These are phyloP conservation scores for Penicillium angulare DNA, from an alignment of 495 filamentous ascomycete genomes.

Conservation along the genomic window DNA sequence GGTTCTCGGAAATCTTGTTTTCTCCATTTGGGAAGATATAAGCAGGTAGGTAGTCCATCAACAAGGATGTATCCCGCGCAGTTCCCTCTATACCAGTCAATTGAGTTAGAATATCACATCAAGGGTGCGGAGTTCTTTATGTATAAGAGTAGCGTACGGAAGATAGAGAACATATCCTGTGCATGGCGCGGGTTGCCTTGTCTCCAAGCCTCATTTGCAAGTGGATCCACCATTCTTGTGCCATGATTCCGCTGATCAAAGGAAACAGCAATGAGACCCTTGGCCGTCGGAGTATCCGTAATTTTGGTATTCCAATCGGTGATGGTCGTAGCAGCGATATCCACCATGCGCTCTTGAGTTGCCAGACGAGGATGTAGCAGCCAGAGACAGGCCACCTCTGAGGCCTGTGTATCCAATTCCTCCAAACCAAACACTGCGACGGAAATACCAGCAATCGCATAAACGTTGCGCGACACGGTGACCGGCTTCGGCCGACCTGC, in stretches of 20 bases:
- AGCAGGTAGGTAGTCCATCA: slow-evolving; percentile 72
- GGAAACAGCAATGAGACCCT: slow-evolving; percentile 70
- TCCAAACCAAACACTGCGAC: slow-evolving; percentile 75
- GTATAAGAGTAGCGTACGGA: slow-evolving; percentile 39
- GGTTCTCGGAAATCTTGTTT: slow-evolving; percentile 60
- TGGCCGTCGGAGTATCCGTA: slow-evolving; percentile 20
- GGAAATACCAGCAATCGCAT: slow-evolving; percentile 72
- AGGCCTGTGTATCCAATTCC: slow-evolving; percentile 55
- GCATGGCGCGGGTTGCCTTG: slow-evolving; percentile 80
- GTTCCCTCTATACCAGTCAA: slow-evolving; percentile 59
- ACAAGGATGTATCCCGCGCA: slow-evolving; percentile 65
- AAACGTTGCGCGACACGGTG: slow-evolving; percentile 56
- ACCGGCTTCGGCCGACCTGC: slow-evolving; percentile 26
- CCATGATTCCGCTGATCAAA: slow-evolving; percentile 95
- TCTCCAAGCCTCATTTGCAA: slow-evolving; percentile 72
- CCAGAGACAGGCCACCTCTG: slow-evolving; percentile 73
- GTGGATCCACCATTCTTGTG: slow-evolving; percentile 54
- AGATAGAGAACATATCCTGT: slow-evolving; percentile 78
- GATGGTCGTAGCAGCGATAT: slow-evolving; percentile 54
- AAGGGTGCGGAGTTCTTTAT: background rate
- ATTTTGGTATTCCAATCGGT: slow-evolving; percentile 54
- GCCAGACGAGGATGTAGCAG: slow-evolving; percentile 77
- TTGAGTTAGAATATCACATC: too few relatives aligned
- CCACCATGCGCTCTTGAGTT: slow-evolving; percentile 67
- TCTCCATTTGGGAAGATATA: slow-evolving; percentile 63